Base-by-base conservation (phyloP, 768 basidiomycete genomes). In the Pisolithus albus region DNA sequence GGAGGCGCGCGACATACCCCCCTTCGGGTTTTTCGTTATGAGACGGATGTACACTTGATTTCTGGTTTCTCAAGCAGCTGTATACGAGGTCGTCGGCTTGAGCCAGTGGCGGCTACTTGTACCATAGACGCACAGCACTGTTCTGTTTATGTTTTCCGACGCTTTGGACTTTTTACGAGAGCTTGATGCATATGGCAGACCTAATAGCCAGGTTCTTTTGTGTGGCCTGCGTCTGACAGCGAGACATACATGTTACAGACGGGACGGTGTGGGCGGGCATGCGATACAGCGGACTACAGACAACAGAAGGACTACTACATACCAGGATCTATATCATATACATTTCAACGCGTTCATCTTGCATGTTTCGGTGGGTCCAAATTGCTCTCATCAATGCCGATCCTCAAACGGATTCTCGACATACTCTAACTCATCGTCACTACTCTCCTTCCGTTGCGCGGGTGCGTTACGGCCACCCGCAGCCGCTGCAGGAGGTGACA, bases 321-420 rank as follows among this genome's bases (percentile, higher is more conserved):
- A 45, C 16, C 23, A 28, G 43, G 24, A 19, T 41, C 21, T 5
- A 21, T 8, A 21, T 41, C 40, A 8, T 18, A 41, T 18, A 8
- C 18, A 41, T 41, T 41, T n/a, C 40, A 41, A 41, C 40, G 18
- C 40, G 39, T 40, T 40, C 13, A 34, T 11, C 34, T 13, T 34
- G 34, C 34, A 5, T 34, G 11, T 34, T 13, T 11, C 13, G 11
- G 34, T 34, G 11, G 13, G 8, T 26, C 21, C 43, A 15, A 7
- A 15, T 24, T 45, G 24, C 28, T 26, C 16, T 18, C 1, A 16
- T 45, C 43, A 36, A 47, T 47, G 46, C 18, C 32, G 46, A 15
- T 86, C 83, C 51, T 88, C 84, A 54, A 88, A 88, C 34, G 86
- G 86, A 58, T 81, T 86, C 74, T 86, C 84, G 4, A 78, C 75